phyloP scores from a whole-genome alignment of 257 asterid species.

The Ehretia macrophylla region DNA sequence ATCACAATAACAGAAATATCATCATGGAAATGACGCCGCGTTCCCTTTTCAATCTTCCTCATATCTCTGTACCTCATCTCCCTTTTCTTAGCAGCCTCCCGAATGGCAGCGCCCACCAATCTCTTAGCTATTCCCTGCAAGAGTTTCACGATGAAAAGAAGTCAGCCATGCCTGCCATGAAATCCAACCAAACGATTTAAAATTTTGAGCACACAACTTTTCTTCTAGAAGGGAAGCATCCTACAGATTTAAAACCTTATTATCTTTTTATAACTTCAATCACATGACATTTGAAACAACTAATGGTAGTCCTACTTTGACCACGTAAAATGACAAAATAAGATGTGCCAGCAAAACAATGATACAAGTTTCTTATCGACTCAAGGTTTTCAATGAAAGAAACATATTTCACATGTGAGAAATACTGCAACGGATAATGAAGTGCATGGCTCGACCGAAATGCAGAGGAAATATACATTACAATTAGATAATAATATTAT shows the following conservation, averaged over 20 bases:
- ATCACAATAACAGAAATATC: constrained; percentile 80
- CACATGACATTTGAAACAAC: too few species aligned
- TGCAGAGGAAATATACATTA: not conserved
- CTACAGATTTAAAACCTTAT: not conserved
- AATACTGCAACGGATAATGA: too few species aligned
- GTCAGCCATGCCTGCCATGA: not conserved
- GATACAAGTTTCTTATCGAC: too few species aligned
- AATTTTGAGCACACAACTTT: too few species aligned
- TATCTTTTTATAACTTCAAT: too few species aligned
- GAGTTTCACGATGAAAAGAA: not conserved
- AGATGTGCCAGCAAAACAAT: too few species aligned
- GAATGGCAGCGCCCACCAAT: constrained; percentile 78
- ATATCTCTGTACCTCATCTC: constrained; percentile 78
- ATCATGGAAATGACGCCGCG: constrained; percentile 88
- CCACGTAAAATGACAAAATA: too few species aligned
- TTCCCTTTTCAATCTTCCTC: constrained; percentile 75
- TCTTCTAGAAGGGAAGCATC: too few species aligned
- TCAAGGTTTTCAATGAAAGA: not conserved
- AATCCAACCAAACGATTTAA: not conserved
- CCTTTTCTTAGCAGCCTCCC: constrained; percentile 89
- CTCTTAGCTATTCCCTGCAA: constrained; percentile 92
- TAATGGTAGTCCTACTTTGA: too few species aligned
- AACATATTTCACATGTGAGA: not conserved
- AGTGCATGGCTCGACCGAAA: too few species aligned
- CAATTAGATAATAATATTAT: not conserved